A percentile compares a stretch with the other conserved stretches of the same genome.
Evolutionary conservation across 1,139 yeast species (phyloP).

Genomic region (Waltiozyma sp.): DNA sequence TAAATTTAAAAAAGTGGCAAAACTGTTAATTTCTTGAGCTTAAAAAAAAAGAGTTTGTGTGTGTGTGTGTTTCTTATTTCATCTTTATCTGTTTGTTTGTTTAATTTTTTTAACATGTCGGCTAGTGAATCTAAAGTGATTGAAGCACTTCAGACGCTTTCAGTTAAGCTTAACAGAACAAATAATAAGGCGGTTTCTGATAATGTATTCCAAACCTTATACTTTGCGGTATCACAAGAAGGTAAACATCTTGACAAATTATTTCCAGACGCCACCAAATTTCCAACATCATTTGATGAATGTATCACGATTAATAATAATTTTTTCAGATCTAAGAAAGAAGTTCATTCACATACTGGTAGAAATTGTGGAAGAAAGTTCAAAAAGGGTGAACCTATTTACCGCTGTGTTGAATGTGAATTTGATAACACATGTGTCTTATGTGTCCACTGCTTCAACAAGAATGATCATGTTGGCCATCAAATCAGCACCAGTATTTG

Average conservation of each 20-base stretch:
- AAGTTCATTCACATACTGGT: slow-evolving; percentile 27
- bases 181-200: background rate
- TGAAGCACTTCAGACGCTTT: background rate
- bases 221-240: slow-evolving; percentile 7
- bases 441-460: slow-evolving; percentile 60
- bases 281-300: background rate
- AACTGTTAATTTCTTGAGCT: no score
- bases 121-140: background rate
- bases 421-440: slow-evolving; percentile 67
- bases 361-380: slow-evolving; percentile 58
- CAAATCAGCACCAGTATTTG: slow-evolving; percentile 45
- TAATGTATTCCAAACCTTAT: slow-evolving; percentile 3
- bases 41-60: no score
- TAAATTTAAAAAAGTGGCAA: no score
- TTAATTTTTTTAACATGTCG: background rate
- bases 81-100: no score
- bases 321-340: slow-evolving; percentile 3
- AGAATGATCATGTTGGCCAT: slow-evolving; percentile 54
- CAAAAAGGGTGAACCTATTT: slow-evolving; percentile 49
- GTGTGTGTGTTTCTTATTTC: no score
- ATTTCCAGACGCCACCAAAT: slow-evolving; percentile 7
- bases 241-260: slow-evolving; percentile 4
- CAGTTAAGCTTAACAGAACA: background rate
- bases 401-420: slow-evolving; percentile 59
- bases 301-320: background rate